These are phyloP conservation scores for Amphicarpaea edgeworthii DNA, from an alignment of 306 rosid species.

Conservation along the genomic window DNA sequence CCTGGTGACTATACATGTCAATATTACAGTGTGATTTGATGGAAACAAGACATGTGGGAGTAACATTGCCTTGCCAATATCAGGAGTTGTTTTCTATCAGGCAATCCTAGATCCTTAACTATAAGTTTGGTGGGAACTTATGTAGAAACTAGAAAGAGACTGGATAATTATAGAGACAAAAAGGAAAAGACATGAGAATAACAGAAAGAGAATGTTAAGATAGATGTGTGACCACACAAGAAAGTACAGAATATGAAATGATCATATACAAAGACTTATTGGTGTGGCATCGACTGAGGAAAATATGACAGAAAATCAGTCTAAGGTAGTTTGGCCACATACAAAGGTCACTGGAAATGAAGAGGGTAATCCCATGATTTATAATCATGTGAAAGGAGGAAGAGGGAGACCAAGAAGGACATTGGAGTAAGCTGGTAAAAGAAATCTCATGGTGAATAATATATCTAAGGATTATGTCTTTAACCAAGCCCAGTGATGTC, in stretches of 20 bases:
- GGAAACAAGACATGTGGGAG: slow-evolving; percentile 12
- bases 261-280: background rate
- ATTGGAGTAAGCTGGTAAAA: background rate
- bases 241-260: background rate
- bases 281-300: background rate
- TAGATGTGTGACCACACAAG: background rate
- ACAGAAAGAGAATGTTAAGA: background rate
- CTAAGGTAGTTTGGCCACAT: background rate
- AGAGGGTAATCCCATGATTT: background rate
- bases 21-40: slow-evolving; percentile 23
- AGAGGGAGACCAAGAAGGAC: background rate
- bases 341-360: background rate
- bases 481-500: background rate
- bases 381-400: background rate
- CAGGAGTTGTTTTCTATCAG: slow-evolving; percentile 6
- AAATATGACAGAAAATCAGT: background rate
- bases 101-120: slow-evolving; percentile 2
- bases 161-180: background rate
- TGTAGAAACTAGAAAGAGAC: background rate
- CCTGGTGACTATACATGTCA: background rate
- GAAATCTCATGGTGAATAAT: background rate
- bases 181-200: background rate
- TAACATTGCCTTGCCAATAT: background rate
- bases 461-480: background rate
- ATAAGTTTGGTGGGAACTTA: background rate